Percentiles rank a stretch among this genome's conserved stretches.
phyloP scores from a whole-genome alignment of 352 stramenopile genomes.

The Blastocystis sp. region DNA sequence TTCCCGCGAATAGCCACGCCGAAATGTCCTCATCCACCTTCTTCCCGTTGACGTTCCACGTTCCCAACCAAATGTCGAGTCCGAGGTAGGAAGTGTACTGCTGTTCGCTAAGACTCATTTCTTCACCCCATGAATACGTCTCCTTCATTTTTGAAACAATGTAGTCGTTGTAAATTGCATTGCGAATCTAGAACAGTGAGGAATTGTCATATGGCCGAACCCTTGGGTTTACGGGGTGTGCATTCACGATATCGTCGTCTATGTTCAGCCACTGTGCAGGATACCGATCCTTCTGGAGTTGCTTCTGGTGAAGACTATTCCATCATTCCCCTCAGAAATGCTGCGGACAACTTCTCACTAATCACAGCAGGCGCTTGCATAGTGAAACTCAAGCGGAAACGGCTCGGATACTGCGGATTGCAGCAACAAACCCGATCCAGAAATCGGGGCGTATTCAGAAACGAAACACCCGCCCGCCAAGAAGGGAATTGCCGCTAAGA shows the following conservation, averaged over 20 bases:
- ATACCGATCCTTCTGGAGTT: conserved; percentile 30
- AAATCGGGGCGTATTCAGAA: not conserved
- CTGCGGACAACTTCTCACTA: conserved; percentile 16
- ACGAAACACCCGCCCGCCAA: not conserved
- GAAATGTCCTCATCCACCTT: conserved; percentile 82
- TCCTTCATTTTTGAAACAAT: conserved; percentile 31
- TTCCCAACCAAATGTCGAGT: conserved; percentile 80
- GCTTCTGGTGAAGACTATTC: conserved; percentile 33
- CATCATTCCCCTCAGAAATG: not conserved
- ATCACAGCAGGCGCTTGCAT: not conserved
- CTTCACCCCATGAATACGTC: not conserved
- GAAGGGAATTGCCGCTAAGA: not conserved
- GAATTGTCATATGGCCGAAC: not conserved
- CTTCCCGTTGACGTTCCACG: conserved; percentile 99
- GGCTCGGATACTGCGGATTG: not conserved
- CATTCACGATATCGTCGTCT: conserved; percentile 53
- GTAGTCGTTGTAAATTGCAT: conserved; percentile 45
- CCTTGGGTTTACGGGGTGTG: not conserved
- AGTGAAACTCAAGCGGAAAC: not conserved
- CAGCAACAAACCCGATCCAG: not conserved
- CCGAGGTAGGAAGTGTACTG: conserved; percentile 47
- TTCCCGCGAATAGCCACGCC: conserved; percentile 74
- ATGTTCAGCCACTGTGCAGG: conserved; percentile 16
- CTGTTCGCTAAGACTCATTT: conserved; percentile 29
- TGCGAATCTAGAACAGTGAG: conserved; percentile 46